Evolutionary conservation across 2,329 filamentous ascomycete species (phyloP), one percentile per base, ranked within the genome.

Genomic region (Calonectria honghensis): DNA sequence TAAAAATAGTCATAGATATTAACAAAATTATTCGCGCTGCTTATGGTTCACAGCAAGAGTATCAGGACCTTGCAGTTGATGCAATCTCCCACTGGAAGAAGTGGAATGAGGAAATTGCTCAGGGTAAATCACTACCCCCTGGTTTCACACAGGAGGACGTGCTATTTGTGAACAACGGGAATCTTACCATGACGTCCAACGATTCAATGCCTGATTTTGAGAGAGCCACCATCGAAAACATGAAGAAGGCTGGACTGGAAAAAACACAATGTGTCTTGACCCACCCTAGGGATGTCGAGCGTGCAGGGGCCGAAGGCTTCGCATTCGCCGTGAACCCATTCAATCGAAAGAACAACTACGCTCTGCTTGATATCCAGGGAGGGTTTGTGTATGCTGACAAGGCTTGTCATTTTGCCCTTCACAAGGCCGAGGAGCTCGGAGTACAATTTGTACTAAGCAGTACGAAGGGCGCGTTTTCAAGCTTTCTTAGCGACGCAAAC

Each of bases 331-430:
- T 88, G 35, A 83, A 88, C 48, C 86, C 87, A 0, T 89, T 89
- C 65, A 68, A 59, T 32, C 59, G 79, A 50, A 74, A 80, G 68
- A 79, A 81, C 2, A 79, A 83, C 11, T 77, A 83, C 4, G 88
- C 85, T 0, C 82, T 88, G 0, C 80, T 89, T 0, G 89, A 90
- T 73, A 86, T 84, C 2, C 85, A 84, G 0, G 88, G 87, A 13
- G 89, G 89, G 2, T 84, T 87, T 35, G 84, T 84, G 0, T 76
- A 84, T 13, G 88, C 88, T 0, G 86, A 88, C 73, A 88, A 87
- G 64, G 87, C 87, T 0, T 90, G 88, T 68, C 81, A 81, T 0
- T 87, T 85, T 69, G 87, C 86, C 0, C 82, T 88, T 1, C 82
- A 89, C 78, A 85, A 87, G 35, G 86, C 86, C 0, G 78, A 79